These are phyloP conservation scores for Mercurialis annua DNA, from an alignment of 345 rosid species.

Conservation along the genomic window DNA sequence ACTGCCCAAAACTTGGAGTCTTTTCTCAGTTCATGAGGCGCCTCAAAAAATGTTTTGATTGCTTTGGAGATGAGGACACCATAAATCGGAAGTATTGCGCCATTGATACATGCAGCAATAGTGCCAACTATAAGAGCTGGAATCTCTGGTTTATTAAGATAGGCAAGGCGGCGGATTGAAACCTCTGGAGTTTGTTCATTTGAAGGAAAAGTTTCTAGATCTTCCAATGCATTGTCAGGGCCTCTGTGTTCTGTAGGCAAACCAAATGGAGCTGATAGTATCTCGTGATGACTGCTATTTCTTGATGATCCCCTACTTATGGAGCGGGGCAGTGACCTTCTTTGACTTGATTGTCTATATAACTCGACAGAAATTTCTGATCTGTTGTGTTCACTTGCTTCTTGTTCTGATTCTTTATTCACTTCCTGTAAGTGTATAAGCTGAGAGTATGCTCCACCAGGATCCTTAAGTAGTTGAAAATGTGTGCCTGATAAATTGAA, in stretches of 20 bases:
- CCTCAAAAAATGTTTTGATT: conserved; percentile 57
- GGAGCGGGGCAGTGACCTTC: conserved; percentile 17
- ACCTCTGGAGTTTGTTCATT: conserved; percentile 34
- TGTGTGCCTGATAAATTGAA: conserved; percentile 51
- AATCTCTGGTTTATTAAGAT: conserved; percentile 40
- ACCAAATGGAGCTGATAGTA: conserved; percentile 57
- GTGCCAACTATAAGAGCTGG: conserved; percentile 32
- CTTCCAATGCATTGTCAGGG: conserved; percentile 26
- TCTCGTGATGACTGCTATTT: conserved; percentile 33
- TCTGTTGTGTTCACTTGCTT: conserved; percentile 6
- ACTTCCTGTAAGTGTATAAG: conserved; percentile 68
- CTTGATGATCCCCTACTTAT: conserved; percentile 26
- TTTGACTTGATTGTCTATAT: conserved; percentile 26
- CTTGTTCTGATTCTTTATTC: conserved; percentile 31
- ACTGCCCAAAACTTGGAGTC: conserved; percentile 76
- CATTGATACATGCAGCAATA: conserved; percentile 28
- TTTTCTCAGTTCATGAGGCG: conserved; percentile 52
- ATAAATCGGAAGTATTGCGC: conserved; percentile 55
- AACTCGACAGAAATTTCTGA: conserved; percentile 16
- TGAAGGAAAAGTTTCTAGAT: conserved; percentile 31
- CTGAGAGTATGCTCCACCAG: conserved; percentile 77
- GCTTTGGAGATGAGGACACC: conserved; percentile 55
- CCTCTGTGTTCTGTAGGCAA: conserved; percentile 41
- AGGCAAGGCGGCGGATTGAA: conserved; percentile 36
- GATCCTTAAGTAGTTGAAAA: conserved; percentile 48